Conservation (phyloP, 768 basidiomycete genomes). For the Leccinum disarticulatum region DNA sequence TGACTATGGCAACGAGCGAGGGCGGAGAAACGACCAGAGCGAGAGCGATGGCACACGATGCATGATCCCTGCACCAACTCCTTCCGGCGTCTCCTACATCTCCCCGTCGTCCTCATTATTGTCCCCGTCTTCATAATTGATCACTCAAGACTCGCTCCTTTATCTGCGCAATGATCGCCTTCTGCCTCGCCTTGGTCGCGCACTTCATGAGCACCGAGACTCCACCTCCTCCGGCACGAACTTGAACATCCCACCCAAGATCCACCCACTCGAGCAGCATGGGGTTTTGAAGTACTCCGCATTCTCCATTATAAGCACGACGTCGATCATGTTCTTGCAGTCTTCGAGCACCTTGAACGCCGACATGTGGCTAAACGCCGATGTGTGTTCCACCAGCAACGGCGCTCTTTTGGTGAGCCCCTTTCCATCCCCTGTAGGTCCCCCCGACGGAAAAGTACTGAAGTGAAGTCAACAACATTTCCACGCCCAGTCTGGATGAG, state of each 20-base stretch:
- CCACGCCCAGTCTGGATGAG: no score
- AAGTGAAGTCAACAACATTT: no score
- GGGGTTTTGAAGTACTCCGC: constrained; percentile 71
- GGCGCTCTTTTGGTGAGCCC: no score
- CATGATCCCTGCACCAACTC: no score
- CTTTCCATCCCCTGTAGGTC: no score
- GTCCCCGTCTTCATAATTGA: constrained; percentile 74
- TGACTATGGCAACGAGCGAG: no score
- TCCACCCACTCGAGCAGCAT: constrained; percentile 75
- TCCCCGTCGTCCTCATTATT: constrained; percentile 57
- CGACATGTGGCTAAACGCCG: constrained; percentile 59
- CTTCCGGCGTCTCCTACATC: constrained; percentile 43
- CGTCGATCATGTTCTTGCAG: constrained; percentile 61
- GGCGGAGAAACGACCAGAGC: no score
- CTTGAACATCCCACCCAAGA: constrained; percentile 58
- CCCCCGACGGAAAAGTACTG: no score
- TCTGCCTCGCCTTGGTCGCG: background rate
- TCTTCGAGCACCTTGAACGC: constrained; percentile 56
- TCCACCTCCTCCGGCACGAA: constrained; percentile 57
- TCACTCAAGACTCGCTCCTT: constrained; percentile 76
- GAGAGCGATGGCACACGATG: no score
- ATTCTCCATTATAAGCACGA: constrained; percentile 75
- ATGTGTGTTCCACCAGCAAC: constrained; percentile 60
- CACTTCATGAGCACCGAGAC: no score
- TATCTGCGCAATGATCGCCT: constrained; percentile 54